These are phyloP conservation scores for Citrus australasica DNA, from an alignment of 345 rosid genomes.

Conservation along the genomic window DNA sequence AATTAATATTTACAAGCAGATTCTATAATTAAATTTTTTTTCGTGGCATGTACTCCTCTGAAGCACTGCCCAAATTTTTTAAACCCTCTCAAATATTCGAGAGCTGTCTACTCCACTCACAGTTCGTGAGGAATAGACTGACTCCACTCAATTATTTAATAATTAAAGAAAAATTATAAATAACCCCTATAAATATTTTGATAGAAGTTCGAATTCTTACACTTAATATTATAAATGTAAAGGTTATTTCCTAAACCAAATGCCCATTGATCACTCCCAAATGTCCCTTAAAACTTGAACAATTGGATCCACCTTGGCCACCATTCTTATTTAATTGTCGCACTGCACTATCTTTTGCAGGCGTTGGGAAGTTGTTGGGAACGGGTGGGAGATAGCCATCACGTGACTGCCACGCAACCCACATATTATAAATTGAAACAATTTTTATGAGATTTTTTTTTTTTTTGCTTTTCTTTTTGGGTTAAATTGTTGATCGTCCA, in stretches of 20 bases:
- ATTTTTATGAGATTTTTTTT: neutral
- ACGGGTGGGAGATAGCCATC: conserved; percentile 35
- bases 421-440: neutral
- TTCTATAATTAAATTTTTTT: rapidly evolving
- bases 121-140: too few species aligned
- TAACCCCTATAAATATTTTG: rapidly evolving
- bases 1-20: too few species aligned
- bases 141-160: too few species aligned
- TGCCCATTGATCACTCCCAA: neutral
- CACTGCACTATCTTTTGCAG: neutral
- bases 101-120: rapidly evolving
- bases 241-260: rapidly evolving
- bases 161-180: rapidly evolving
- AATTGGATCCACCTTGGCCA: neutral
- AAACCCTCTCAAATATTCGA: too few species aligned
- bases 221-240: rapidly evolving
- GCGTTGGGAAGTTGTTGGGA: conserved; percentile 24
- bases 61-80: rapidly evolving
- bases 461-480: neutral
- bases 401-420: conserved; percentile 30
- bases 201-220: rapidly evolving
- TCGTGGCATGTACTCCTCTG: rapidly evolving
- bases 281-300: neutral
- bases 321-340: neutral
- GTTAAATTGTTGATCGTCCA: neutral